Conservation (phyloP, 768 basidiomycete genomes). For the Tulasnella sp. region DNA sequence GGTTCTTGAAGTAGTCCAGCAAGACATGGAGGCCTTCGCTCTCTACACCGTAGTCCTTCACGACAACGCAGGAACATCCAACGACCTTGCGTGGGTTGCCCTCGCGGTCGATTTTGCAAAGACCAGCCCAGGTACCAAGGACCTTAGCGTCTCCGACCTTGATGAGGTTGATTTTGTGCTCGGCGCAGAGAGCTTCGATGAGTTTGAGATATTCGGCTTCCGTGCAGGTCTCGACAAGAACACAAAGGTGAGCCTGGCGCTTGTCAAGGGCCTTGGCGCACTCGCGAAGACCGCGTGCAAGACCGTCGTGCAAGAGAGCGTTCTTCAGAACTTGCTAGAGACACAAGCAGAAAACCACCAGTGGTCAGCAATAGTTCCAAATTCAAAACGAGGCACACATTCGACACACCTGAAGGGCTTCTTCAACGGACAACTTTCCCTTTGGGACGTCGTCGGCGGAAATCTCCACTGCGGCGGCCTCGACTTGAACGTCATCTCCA, state of each 20-base stretch:
- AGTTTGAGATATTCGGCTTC: constrained; percentile 99
- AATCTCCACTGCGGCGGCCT: constrained; percentile 42
- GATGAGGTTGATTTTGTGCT: constrained; percentile 99
- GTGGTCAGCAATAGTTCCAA: constrained; percentile 26
- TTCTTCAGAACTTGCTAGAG: constrained; percentile 96
- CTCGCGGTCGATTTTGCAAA: constrained; percentile 99
- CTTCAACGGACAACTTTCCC: constrained; percentile 94
- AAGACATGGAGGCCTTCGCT: constrained; percentile 92
- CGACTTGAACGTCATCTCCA: constrained; percentile 76
- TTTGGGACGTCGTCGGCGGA: constrained; percentile 85
- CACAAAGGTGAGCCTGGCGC: constrained; percentile 96
- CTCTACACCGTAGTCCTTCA: constrained; percentile 96
- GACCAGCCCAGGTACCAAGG: constrained; percentile 95
- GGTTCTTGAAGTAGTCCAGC: constrained; percentile 95
- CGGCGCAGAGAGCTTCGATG: constrained; percentile 97
- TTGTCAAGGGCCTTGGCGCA: constrained; percentile 98
- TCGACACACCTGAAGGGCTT: constrained; percentile 71
- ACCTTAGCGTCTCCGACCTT: constrained; percentile 98
- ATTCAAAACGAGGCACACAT: constrained; percentile 24
- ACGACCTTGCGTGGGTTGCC: constrained; percentile 97
- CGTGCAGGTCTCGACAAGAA: constrained; percentile 97
- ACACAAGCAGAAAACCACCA: neutral
- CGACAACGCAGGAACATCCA: constrained; percentile 89
- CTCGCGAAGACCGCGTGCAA: constrained; percentile 96
- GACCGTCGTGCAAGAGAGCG: constrained; percentile 95